Base-by-base conservation (phyloP, 2,329 filamentous ascomycete genomes). In the Thelonectria blattea region DNA sequence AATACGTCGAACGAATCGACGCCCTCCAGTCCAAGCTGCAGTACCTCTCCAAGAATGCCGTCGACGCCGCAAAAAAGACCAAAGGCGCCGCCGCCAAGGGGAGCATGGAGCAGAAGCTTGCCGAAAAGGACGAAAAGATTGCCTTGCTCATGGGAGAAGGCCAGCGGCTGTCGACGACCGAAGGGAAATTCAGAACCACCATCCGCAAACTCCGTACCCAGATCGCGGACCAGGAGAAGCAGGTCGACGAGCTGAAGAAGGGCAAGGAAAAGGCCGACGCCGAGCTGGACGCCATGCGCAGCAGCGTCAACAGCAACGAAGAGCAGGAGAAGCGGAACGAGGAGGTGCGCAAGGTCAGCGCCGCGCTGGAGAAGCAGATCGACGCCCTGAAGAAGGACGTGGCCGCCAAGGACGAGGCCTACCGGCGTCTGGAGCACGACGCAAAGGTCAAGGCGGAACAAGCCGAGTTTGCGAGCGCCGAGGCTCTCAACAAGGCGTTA, bases 91-190 rank as follows among this genome's bases (percentile, higher is more conserved):
- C 90, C 1, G 79, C 85, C 2, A 73, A 85, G 0, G 90, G 90
- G 6, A 91, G 88, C 57, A 58, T 82, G 2, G 91, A 96, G 65
- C 91, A 89, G 74, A 93, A 91, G 71, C 75, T 98, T 14, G 91
- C 92, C 1, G 93, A 96, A 70, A 96, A 93, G 72, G 93, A 98
- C 69, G 89, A 94, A 68, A 91, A 91, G 73, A 96, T 98, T 69
- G 92, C 93, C 3, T 80, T 93, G 48, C 80, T 99, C 12, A 91
- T 99, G 82, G 90, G 96, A 68, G 95, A 99, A 78, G 95, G 96
- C 0, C 91, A 95, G 69, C 93, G 90, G 66, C 82, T 98, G 9
- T 93, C 92, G 1, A 91, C 90, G 68, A 91, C 86, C 0, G 95
- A 99, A 74, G 86, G 97, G 75, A 92, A 93, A 71, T 89, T 96